Conservation (phyloP, 164 flowering plant genomes). For the Dillenia turbinata region DNA sequence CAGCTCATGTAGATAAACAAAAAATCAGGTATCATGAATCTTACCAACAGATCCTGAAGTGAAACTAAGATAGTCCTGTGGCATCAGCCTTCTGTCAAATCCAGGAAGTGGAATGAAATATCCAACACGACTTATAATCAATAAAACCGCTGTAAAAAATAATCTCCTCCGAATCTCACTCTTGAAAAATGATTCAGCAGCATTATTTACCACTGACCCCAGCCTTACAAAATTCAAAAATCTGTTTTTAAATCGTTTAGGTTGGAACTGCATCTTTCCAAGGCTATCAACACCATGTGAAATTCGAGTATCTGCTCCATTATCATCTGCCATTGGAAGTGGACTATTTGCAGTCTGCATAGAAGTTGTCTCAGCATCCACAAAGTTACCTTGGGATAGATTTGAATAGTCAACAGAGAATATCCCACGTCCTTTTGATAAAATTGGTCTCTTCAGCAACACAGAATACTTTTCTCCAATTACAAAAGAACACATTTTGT, state of each 20-base stretch:
- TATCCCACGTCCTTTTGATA: constrained; percentile 15
- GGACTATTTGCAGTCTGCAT: constrained; percentile 25
- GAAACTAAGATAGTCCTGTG: constrained; percentile 80
- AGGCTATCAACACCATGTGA: constrained; percentile 12
- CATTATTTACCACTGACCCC: constrained; percentile 73
- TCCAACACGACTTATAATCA: constrained; percentile 84
- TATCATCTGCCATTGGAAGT: constrained; percentile 17
- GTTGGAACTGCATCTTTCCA: constrained; percentile 14
- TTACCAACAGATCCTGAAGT: constrained; percentile 82
- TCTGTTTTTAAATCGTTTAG: constrained; percentile 59
- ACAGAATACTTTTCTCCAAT: constrained; percentile 9
- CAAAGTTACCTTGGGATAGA: constrained; percentile 20
- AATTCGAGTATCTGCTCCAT: constrained; percentile 11
- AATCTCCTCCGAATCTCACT: constrained; percentile 95
- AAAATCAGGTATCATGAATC: constrained; percentile 5
- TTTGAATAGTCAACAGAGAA: constrained; percentile 28
- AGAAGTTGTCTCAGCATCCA: constrained; percentile 25
- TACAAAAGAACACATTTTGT: constrained; percentile 9
- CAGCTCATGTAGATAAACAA: too few relatives aligned
- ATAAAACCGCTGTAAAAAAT: constrained; percentile 74
- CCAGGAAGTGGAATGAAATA: constrained; percentile 96
- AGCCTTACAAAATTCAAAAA: constrained; percentile 64
- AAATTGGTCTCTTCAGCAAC: constrained; percentile 10
- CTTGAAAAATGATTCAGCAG: constrained; percentile 89
- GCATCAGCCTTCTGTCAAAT: constrained; percentile 87